These are phyloP conservation scores for Taiozyma onychis DNA, from an alignment of 1,139 yeast species.

Conservation along the genomic window DNA sequence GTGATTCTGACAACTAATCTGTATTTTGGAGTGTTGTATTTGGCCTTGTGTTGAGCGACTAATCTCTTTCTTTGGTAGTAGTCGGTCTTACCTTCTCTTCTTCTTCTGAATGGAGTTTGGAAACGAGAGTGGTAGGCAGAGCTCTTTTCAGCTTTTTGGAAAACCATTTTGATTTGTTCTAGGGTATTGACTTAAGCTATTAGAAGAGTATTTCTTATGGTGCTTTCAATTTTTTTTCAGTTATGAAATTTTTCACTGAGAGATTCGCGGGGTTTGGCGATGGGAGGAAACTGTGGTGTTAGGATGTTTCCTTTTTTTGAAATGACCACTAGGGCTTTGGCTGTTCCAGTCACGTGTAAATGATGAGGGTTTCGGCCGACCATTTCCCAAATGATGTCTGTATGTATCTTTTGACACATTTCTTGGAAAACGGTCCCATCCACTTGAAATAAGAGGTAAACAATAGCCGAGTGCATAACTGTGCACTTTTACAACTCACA, in stretches of 20 bases:
- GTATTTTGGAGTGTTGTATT: constrained; percentile 99
- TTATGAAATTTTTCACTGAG: background rate
- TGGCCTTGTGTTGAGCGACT: constrained; percentile 99
- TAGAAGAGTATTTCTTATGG: background rate
- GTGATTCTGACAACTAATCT: constrained; percentile 99
- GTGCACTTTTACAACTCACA: no score
- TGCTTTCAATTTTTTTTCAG: background rate
- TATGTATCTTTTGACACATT: no score
- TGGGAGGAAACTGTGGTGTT: no score
- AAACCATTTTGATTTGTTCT: constrained; percentile 51
- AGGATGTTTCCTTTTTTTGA: no score
- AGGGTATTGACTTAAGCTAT: background rate
- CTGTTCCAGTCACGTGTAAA: no score
- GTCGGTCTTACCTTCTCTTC: constrained; percentile 99
- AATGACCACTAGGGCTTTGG: no score
- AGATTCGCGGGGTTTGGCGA: no score
- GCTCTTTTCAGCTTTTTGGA: constrained; percentile 65
- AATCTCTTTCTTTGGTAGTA: constrained; percentile 99
- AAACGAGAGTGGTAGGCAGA: constrained; percentile 98
- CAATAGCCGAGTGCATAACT: no score
- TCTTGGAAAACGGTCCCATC: no score
- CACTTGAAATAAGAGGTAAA: no score
- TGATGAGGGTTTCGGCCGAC: no score
- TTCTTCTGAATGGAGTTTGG: constrained; percentile 99
- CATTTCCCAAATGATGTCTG: no score